Evolutionary conservation across 139 green algal species (phyloP), one percentile per base, ranked within the genome.

Genomic region (Yamagishiella unicocca): DNA sequence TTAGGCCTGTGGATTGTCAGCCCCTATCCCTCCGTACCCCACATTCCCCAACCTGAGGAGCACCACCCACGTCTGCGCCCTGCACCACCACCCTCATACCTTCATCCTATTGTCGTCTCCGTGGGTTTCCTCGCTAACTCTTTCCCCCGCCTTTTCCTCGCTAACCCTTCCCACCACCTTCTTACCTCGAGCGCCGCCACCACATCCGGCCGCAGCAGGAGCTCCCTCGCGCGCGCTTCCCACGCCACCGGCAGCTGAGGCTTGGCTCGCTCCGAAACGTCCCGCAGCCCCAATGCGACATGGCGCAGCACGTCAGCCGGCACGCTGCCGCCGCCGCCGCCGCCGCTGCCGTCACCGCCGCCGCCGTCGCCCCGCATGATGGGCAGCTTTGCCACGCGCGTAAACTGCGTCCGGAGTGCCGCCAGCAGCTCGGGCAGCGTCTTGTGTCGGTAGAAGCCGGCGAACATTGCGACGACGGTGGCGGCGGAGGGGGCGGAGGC

Each of bases 391-490:
- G 61, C 72, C 27, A 90, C 84, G 19, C 55, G 58, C 10, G 45
- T 68, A 46, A 90, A 92, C 2, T 61, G 53, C 3, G 37, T 38
- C 27, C 45, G 61, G 33, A 90, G 62, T 25, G 73, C 42, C 42
- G 66, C 46, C 14, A 55, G 17, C 31, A 92, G 71, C 55, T 83
- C 22, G 14, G n/a, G 12, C 19, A 68, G 42, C 7, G 82, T 79
- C 42, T 73, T 74, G 78, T 90, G 61, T 9, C 61, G 53, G 71
- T 85, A 93, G 66, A 89, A 91, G 31, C 42, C 73, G 25, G 70
- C 90, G 55, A 93, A 93, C 77, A 83, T 83, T 37, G 72, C 82
- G 31, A 91, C 58, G 14, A 89, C 76, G 43, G 73, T 58, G 40
- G 72, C 50, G 38, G 85, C 74, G 29, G 74, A 35, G 58, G 84